Percentiles rank a stretch among this genome's conserved stretches.
phyloP scores from a whole-genome alignment of 1,139 yeast species.

The Saccharomyces hybrid region DNA sequence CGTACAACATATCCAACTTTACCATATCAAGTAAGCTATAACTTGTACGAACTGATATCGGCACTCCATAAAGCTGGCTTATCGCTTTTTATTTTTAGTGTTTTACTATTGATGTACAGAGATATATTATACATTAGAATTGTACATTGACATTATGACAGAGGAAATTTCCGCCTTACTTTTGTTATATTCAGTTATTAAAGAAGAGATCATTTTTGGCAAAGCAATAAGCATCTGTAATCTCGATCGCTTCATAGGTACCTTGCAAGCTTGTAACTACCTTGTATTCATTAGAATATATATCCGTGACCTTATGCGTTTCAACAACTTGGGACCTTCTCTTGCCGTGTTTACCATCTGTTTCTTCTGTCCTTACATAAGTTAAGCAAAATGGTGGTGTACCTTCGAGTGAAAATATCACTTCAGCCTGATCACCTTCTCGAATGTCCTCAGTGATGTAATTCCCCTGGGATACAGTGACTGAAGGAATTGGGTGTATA shows the following conservation, averaged over 20 bases:
- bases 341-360: constrained; percentile 30
- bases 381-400: constrained; percentile 60
- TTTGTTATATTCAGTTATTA: constrained; percentile 9
- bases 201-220: constrained; percentile 35
- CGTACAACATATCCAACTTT: no score
- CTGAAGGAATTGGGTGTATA: constrained; percentile 82
- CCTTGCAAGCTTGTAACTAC: constrained; percentile 83
- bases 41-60: no score
- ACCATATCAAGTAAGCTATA: no score
- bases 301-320: constrained; percentile 64
- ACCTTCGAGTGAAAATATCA: constrained; percentile 59
- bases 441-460: constrained; percentile 73
- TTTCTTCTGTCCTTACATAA: constrained; percentile 44
- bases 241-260: constrained; percentile 82
- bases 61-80: no score
- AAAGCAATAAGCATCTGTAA: constrained; percentile 72
- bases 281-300: constrained; percentile 58
- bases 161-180: background rate
- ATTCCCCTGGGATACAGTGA: constrained; percentile 76
- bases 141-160: background rate
- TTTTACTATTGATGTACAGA: background rate
- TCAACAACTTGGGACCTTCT: constrained; percentile 52
- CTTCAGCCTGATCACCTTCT: constrained; percentile 80
- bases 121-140: background rate
- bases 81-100: no score